A percentile compares a stretch with the other conserved stretches of the same genome.
Evolutionary conservation across 2,329 filamentous ascomycete genomes (phyloP).

Genomic region (Tolypocladium ophioglossoides): DNA sequence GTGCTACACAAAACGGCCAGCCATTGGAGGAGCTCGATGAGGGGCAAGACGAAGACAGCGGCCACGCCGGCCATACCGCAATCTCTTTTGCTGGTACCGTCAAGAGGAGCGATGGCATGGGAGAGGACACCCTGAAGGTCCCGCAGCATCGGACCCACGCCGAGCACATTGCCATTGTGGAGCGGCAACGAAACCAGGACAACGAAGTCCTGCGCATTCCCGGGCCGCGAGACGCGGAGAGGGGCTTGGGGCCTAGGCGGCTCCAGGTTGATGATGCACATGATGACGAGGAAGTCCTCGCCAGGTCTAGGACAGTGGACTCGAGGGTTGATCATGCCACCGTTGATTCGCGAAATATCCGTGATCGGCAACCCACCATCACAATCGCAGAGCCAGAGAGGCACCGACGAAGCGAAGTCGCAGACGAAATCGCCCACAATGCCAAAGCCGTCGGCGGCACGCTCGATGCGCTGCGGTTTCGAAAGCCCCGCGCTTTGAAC

Average conservation of each 20-base stretch:
- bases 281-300: constrained; percentile 21
- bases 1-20: not conserved
- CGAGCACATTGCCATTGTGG: constrained; percentile 79
- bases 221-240: constrained; percentile 81
- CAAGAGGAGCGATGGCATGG: constrained; percentile 45
- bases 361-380: constrained; percentile 43
- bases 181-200: constrained; percentile 70
- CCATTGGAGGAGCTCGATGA: not conserved
- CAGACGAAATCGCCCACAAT: constrained; percentile 30
- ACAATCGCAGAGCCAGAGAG: constrained; percentile 54
- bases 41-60: not conserved
- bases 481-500: constrained; percentile 30
- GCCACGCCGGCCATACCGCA: constrained; percentile 13
- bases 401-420: constrained; percentile 22
- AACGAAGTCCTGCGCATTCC: constrained; percentile 77
- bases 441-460: constrained; percentile 29
- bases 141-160: constrained; percentile 49
- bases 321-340: constrained; percentile 12
- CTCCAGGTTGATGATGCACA: constrained; percentile 31
- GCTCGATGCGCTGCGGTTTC: constrained; percentile 30
- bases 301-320: constrained; percentile 13
- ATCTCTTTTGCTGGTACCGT: constrained; percentile 63
- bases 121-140: constrained; percentile 34
- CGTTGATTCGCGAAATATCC: constrained; percentile 12
- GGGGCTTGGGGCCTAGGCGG: constrained; percentile 58